phyloP scores from a whole-genome alignment of 2,329 filamentous ascomycete genomes.

The Magnaporthiopsis rhizophila region DNA sequence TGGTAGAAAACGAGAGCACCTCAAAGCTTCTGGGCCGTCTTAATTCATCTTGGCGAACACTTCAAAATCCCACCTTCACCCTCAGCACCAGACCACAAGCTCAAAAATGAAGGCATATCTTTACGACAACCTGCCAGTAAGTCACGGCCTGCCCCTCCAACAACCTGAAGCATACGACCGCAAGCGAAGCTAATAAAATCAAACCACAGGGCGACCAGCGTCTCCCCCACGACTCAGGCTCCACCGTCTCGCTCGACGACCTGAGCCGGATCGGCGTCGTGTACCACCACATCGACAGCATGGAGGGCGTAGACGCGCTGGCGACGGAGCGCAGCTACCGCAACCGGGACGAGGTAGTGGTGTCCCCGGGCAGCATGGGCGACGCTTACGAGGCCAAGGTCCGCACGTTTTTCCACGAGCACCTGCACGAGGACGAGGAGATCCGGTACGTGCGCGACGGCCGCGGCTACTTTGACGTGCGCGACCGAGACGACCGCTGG shows the following conservation, averaged over 20 bases:
- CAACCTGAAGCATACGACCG: no score
- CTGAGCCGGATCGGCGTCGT: conserved; percentile 71
- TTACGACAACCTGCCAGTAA: conserved; percentile 4
- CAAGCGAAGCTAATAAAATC: not conserved
- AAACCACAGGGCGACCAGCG: conserved; percentile 78
- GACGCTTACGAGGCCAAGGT: conserved; percentile 88
- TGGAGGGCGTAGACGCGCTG: conserved; percentile 64
- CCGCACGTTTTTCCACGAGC: conserved; percentile 87
- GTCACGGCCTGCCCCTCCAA: not conserved
- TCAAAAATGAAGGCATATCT: conserved; percentile 4
- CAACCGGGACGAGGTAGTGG: conserved; percentile 88
- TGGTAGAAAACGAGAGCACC: not conserved
- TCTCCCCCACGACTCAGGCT: conserved; percentile 78
- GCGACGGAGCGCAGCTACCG: conserved; percentile 74
- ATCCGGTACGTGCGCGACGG: conserved; percentile 91
- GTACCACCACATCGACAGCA: conserved; percentile 60
- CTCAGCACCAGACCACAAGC: not conserved
- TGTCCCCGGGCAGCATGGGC: conserved; percentile 80
- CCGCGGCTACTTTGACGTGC: conserved; percentile 86
- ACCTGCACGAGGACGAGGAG: conserved; percentile 97
- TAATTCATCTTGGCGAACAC: not conserved
- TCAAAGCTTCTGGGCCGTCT: not conserved
- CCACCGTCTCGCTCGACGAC: conserved; percentile 53
- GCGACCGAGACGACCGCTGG: conserved; percentile 78
- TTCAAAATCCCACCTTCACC: not conserved